Evolutionary conservation across 768 basidiomycete genomes (phyloP).

Genomic region (Naganishia antarctica): DNA sequence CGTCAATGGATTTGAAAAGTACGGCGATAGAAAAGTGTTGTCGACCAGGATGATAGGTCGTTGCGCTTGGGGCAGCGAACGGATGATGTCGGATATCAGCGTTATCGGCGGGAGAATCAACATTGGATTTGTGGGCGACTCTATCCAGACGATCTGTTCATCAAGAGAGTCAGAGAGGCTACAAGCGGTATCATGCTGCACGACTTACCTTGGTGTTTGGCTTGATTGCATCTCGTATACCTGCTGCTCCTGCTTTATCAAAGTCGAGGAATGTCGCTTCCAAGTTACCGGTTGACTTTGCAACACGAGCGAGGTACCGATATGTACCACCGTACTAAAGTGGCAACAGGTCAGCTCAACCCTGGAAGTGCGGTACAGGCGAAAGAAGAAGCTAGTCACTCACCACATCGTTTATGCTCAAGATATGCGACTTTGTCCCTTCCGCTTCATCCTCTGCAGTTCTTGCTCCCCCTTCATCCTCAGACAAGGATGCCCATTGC

Average conservation of each 20-base stretch:
- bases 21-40: conserved; percentile 91
- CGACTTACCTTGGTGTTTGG: conserved; percentile 58
- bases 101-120: conserved; percentile 77
- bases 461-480: conserved; percentile 43
- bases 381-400: conserved; percentile 25
- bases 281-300: conserved; percentile 35
- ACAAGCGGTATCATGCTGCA: not conserved
- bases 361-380: no score
- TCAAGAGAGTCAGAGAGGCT: not conserved
- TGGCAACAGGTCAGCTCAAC: no score
- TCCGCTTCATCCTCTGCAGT: conserved; percentile 55
- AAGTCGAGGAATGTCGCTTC: conserved; percentile 76
- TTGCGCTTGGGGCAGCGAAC: conserved; percentile 54
- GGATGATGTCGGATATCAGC: conserved; percentile 64
- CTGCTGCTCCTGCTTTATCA: conserved; percentile 63
- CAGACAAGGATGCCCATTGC: conserved; percentile 52
- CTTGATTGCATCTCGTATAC: conserved; percentile 62
- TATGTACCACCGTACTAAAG: conserved; percentile 79
- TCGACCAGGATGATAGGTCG: conserved; percentile 79
- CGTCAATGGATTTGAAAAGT: conserved; percentile 78
- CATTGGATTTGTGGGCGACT: conserved; percentile 91
- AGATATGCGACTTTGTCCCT: conserved; percentile 60
- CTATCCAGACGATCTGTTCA: conserved; percentile 65
- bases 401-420: conserved; percentile 79
- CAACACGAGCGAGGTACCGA: conserved; percentile 51